These are phyloP conservation scores for Mycena pura DNA, from an alignment of 768 basidiomycete genomes.

Conservation along the genomic window DNA sequence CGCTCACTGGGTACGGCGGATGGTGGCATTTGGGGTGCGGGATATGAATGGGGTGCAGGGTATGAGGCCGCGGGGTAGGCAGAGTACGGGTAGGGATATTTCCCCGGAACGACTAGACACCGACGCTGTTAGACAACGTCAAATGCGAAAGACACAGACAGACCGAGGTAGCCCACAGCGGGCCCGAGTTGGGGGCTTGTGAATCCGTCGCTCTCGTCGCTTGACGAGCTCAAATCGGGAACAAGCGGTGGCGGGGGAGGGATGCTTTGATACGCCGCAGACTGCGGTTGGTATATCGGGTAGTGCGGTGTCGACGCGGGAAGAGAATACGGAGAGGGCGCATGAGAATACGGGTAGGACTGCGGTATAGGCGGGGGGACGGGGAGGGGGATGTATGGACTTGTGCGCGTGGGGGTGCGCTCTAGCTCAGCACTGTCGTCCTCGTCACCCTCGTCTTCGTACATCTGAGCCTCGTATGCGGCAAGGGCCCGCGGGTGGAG, in stretches of 20 bases:
- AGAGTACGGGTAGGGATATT: background rate
- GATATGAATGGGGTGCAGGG: background rate
- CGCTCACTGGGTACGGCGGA: background rate
- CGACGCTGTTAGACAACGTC: too few relatives aligned
- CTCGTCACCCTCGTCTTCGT: conserved; percentile 26
- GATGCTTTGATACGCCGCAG: conserved; percentile 4
- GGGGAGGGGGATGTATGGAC: conserved; percentile 31
- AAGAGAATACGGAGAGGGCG: background rate
- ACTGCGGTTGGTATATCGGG: background rate
- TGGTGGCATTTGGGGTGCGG: background rate
- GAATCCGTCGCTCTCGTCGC: conserved; percentile 69
- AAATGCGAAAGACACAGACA: background rate
- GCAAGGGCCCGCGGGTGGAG: conserved; percentile 46
- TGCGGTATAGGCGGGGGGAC: conserved; percentile 26
- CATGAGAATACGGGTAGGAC: background rate
- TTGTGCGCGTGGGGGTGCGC: conserved; percentile 33
- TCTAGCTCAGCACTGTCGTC: conserved; percentile 30
- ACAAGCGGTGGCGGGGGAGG: conserved; percentile 55
- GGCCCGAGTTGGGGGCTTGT: conserved; percentile 42
- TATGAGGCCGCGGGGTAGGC: background rate
- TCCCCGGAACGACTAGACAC: background rate
- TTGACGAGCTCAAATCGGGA: conserved; percentile 67
- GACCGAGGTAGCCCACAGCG: background rate
- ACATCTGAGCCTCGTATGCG: background rate
- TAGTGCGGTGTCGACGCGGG: background rate